These are phyloP conservation scores for Sporothrix brasiliensis DNA, from an alignment of 2,329 filamentous ascomycete species.

Conservation along the genomic window DNA sequence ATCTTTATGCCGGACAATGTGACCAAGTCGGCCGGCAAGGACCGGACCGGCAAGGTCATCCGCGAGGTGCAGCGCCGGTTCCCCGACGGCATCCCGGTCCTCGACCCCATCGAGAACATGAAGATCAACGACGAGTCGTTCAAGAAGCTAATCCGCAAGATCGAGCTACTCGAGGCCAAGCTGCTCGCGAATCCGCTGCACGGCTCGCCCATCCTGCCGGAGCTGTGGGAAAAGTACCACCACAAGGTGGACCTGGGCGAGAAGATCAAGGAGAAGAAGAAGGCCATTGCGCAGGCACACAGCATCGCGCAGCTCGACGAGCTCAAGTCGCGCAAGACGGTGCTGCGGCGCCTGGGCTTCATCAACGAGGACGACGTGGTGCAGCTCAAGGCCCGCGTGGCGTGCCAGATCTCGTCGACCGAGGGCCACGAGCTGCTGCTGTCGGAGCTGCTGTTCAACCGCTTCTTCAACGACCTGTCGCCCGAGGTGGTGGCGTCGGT, in stretches of 20 bases:
- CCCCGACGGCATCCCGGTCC: conserved; percentile 82
- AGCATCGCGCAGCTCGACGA: conserved; percentile 93
- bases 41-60: conserved; percentile 69
- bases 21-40: conserved; percentile 64
- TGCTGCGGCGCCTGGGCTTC: conserved; percentile 89
- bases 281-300: conserved; percentile 80
- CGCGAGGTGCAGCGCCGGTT: conserved; percentile 84
- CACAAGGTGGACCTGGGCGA: conserved; percentile 74
- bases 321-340: conserved; percentile 92
- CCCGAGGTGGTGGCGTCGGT: conserved; percentile 86
- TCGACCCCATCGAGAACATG: conserved; percentile 98
- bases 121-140: conserved; percentile 88
- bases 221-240: conserved; percentile 84
- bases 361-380: conserved; percentile 96
- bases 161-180: conserved; percentile 91
- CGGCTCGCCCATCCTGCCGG: conserved; percentile 79
- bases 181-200: conserved; percentile 88
- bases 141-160: conserved; percentile 91
- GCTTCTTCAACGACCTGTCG: conserved; percentile 94
- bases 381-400: conserved; percentile 93
- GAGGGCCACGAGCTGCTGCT: conserved; percentile 91
- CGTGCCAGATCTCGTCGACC: conserved; percentile 92
- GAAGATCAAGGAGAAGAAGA: conserved; percentile 86
- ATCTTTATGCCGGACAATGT: conserved; percentile 82
- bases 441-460: conserved; percentile 90